Conservation (phyloP, 768 basidiomycete genomes). For the Suillus americanus region DNA sequence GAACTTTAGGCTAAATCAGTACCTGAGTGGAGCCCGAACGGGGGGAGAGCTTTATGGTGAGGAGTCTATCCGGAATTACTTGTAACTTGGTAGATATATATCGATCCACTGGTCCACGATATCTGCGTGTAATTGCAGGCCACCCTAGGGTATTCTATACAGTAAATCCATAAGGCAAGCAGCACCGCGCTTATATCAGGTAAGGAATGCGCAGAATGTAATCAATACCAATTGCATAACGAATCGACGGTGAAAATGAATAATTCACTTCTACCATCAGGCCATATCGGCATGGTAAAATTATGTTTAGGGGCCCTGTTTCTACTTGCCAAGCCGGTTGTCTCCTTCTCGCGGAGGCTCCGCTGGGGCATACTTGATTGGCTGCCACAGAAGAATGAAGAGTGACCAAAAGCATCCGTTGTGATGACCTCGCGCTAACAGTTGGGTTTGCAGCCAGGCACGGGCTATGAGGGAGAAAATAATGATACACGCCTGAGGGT, state of each 20-base stretch:
- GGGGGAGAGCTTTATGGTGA: neutral
- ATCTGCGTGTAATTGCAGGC: neutral
- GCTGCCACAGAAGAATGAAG: conserved; percentile 5
- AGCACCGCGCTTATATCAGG: neutral
- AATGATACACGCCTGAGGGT: conserved; percentile 3
- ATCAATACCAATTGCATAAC: neutral
- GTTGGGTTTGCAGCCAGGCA: neutral
- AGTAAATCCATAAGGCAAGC: conserved; percentile 7
- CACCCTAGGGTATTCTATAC: neutral
- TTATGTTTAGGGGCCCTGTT: neutral
- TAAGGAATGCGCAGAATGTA: neutral
- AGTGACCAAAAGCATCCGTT: neutral
- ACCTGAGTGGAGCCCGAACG: neutral
- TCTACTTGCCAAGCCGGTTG: neutral
- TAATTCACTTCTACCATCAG: conserved; percentile 5
- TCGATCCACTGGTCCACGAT: neutral
- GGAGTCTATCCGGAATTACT: neutral
- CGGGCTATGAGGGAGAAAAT: neutral
- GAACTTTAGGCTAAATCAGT: conserved; percentile 6
- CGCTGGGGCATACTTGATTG: conserved; percentile 2
- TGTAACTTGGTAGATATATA: conserved; percentile 1
- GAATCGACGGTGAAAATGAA: neutral
- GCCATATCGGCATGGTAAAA: neutral
- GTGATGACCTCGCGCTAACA: neutral
- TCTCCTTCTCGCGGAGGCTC: conserved; percentile 1